A percentile compares a stretch with the other conserved stretches of the same genome.
phyloP scores from a whole-genome alignment of 106 monocot species.

The Dioscorea alata region DNA sequence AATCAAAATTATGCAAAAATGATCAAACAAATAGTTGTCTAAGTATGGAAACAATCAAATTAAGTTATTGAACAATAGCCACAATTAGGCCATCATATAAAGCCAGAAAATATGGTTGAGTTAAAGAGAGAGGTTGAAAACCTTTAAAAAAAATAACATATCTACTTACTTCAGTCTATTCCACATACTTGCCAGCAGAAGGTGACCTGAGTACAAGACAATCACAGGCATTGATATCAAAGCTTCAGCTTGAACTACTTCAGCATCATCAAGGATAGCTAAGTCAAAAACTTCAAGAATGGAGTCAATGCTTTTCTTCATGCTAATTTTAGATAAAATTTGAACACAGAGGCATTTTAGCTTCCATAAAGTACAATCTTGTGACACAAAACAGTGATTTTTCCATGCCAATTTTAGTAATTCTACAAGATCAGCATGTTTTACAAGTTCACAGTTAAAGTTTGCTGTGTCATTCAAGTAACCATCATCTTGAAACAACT shows the following conservation, averaged over 20 bases:
- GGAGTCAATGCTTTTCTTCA: conserved; percentile 19
- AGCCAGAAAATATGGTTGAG: no score
- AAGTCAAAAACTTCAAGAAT: conserved; percentile 67
- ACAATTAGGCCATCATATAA: background rate
- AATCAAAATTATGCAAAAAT: no score
- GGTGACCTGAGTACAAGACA: conserved; percentile 55
- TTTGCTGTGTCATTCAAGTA: conserved; percentile 19
- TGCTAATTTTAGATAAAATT: conserved; percentile 47
- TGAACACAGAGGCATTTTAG: conserved; percentile 59
- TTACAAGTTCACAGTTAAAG: conserved; percentile 9
- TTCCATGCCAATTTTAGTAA: conserved; percentile 59
- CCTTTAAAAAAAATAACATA: background rate
- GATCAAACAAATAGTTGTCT: no score
- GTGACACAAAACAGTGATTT: conserved; percentile 16
- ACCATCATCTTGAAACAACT: conserved; percentile 36
- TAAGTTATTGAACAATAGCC: background rate
- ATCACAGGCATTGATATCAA: conserved; percentile 65
- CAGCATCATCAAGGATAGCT: conserved; percentile 64
- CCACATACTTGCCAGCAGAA: conserved; percentile 29
- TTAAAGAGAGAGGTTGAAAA: no score
- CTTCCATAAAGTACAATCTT: conserved; percentile 23
- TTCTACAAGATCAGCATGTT: conserved; percentile 35
- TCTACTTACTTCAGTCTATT: conserved; percentile 59
- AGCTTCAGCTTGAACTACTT: conserved; percentile 68
- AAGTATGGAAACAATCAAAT: background rate